Evolutionary conservation across 148 eudicot species (phyloP), one percentile per base, ranked within the genome.

Genomic region (Limonium bicolor): DNA sequence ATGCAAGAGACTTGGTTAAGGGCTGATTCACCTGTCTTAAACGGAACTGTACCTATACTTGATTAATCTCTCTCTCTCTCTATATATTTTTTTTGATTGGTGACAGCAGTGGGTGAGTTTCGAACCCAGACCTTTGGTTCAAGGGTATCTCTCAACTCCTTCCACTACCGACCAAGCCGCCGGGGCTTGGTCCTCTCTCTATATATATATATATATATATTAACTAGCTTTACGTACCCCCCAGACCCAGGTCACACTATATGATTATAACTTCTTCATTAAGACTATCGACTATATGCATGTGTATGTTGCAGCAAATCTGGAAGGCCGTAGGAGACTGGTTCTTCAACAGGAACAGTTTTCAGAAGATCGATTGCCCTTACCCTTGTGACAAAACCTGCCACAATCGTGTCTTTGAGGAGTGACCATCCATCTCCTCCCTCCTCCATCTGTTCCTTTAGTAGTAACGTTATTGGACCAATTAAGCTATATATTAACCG

Each of bases 331-430:
- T 80, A 27, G 97, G 92, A 18, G 84, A 83, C 43, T 88, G 97
- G 97, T 88, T 34, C 41, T 80, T 30, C 27, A 84, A 83, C 40
- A 56, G 86, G 20, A 77, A 54, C 24, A 20, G 78, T 8, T 88
- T 88, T 57, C 86, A 88, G 41, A 67, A 77, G 73, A 80, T 88
- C 1, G 97, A 83, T 59, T 83, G 97, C 34, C 77, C 97, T 29
- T 88, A 83, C 60, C 94, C 97, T 28, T 83, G 97, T 44, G 81
- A 88, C 68, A 80, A 83, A 62, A 74, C 77, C 13, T 88, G 97
- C 38, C 78, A 74, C 55, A 88, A 80, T 36, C 75, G 80, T 4
- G 51, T 77, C 25, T 77, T 56, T 14, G 82, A 77, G 0, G 37
- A 5, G 15, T 34, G 13, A 34, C 2, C 15, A 4, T 34, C 10